Evolutionary conservation across 306 rosid genomes (phyloP).

Genomic region (Fagus crenata): DNA sequence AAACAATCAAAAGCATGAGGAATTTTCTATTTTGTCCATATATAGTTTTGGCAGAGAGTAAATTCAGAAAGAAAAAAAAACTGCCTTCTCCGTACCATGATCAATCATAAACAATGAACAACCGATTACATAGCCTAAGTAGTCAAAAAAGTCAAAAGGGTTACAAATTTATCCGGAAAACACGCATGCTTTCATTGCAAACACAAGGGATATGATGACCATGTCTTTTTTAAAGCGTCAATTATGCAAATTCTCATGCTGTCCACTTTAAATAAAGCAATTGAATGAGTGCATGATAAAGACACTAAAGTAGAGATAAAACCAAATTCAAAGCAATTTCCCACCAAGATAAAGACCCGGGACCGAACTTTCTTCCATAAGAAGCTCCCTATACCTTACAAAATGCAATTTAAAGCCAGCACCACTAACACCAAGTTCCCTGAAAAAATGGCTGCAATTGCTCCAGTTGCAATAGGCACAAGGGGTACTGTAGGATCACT

Average conservation of each 20-base stretch:
- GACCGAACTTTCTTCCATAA: conserved; percentile 47
- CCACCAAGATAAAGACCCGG: conserved; percentile 24
- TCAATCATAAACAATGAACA: conserved; percentile 27
- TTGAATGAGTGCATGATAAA: conserved; percentile 26
- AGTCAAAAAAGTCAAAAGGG: conserved; percentile 32
- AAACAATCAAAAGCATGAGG: not conserved
- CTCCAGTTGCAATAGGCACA: conserved; percentile 77
- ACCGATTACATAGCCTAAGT: conserved; percentile 2
- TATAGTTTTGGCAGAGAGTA: not conserved
- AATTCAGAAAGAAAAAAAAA: not conserved
- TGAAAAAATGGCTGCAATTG: conserved; percentile 54
- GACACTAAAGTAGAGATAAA: conserved; percentile 33
- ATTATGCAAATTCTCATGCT: conserved; percentile 51
- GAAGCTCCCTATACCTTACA: conserved; percentile 37
- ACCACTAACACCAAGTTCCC: conserved; percentile 30
- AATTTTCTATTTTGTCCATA: conserved; percentile 22
- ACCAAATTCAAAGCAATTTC: conserved; percentile 42
- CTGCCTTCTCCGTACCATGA: conserved; percentile 11
- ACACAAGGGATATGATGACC: conserved; percentile 34
- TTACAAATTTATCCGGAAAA: conserved; percentile 31
- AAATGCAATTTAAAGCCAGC: conserved; percentile 45
- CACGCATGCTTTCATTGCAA: conserved; percentile 31
- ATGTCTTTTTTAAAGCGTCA: conserved; percentile 38
- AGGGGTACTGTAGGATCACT: conserved; percentile 82
- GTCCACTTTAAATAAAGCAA: conserved; percentile 40